Evolutionary conservation across 257 asterid species (phyloP), one percentile per base, ranked within the genome.

Genomic region (Misopates orontium): DNA sequence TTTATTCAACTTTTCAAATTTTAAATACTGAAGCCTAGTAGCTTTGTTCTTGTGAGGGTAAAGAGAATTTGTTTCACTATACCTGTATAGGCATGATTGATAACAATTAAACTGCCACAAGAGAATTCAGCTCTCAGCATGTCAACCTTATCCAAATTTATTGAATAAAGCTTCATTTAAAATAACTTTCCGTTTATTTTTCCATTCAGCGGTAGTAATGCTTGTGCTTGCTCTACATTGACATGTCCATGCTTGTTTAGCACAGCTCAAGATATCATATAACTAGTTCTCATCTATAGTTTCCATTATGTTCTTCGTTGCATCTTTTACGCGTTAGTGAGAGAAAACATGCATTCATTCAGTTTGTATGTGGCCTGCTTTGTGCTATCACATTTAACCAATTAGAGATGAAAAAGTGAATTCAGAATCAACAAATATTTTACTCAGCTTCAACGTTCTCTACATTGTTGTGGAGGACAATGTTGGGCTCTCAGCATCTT

Each of bases 401-500:
- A 64, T 31, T 57, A 23, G 15, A 56, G 49, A 56, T 13, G 5
- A 9, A 54, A 23, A 52, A 49, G 41, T 60, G 17, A 61, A 25
- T 77, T 49, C 42, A 44, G 45, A 32, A 22, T 25, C 18, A 51
- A 60, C 56, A 51, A 57, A 22, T 45, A 36, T 67, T 56, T 36
- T 53, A 10, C 60, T 18, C 31, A 51, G 2, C 45, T 20, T 57
- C 40, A 49, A 56, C n/a, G 24, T 24, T 28, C 66, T 59, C 54
- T 51, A 18, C 60, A 36, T 73, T 51, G 18, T 72, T 58, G 44
- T 28, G 28, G 17, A 51, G 62, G 67, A 49, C 60, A 59, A 62
- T 64, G 28, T 62, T 42, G 39, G 20, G 53, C 55, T 50, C 50
- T 36, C 68, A 21, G 20, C n/a, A 18, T 25, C 50, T 52, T 67